Conservation (phyloP, 805 yeast genomes). For the Hanseniaspora nectarophila region DNA sequence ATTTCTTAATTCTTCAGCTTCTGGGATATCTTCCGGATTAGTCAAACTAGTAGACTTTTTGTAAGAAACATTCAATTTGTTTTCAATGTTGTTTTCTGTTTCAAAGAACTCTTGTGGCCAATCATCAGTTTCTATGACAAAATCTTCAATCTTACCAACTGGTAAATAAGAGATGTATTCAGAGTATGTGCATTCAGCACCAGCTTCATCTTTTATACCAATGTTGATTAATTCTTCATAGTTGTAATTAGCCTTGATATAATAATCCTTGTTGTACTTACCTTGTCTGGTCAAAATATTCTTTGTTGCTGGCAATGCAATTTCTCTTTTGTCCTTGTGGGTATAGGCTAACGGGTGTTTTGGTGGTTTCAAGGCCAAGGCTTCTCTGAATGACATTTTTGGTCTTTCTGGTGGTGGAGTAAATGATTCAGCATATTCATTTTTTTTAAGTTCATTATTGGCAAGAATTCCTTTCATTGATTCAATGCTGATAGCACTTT, state of each 20-base stretch:
- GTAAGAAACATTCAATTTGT: neutral
- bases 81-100: neutral
- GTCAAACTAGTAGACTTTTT: neutral
- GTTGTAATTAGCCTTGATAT: neutral
- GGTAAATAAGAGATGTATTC: constrained; percentile 1
- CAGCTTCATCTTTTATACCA: constrained; percentile 2
- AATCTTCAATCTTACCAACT: constrained; percentile 8
- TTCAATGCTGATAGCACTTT: neutral
- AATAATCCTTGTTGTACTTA: neutral
- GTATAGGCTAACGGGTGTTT: constrained; percentile 5
- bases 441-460: neutral
- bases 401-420: neutral
- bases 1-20: neutral
- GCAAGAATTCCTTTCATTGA: neutral
- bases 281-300: constrained; percentile 1
- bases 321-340: neutral
- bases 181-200: neutral
- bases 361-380: constrained; percentile 7
- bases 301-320: neutral
- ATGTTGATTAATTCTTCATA: neutral
- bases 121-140: constrained; percentile 2
- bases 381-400: constrained; percentile 10
- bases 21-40: neutral
- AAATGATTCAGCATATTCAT: neutral
- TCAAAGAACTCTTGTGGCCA: constrained; percentile 5